These are phyloP conservation scores for Millerozyma acaciae DNA, from an alignment of 805 yeast species.

Conservation along the genomic window DNA sequence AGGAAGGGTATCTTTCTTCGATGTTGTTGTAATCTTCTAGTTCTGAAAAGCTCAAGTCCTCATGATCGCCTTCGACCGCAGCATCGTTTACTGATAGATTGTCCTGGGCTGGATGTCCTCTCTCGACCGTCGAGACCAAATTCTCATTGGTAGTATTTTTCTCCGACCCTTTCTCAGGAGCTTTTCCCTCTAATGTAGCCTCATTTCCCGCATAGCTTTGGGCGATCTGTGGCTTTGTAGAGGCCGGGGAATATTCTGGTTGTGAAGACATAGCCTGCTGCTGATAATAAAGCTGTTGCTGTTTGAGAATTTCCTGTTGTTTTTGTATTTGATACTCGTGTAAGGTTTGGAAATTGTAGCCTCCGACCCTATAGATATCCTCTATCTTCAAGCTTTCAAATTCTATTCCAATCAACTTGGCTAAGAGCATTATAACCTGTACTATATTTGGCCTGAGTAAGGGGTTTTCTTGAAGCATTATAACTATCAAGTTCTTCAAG, in stretches of 20 bases:
- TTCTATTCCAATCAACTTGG: conserved; percentile 44
- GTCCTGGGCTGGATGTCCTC: no score
- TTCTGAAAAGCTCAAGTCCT: conserved; percentile 25
- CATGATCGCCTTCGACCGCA: conserved; percentile 7
- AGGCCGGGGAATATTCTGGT: no score
- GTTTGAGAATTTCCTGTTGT: conserved; percentile 30
- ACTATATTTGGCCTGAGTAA: conserved; percentile 78
- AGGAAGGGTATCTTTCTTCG: conserved; percentile 50
- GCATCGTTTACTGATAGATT: conserved; percentile 4
- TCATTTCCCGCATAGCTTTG: conserved; percentile 2
- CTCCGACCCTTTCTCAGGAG: no score
- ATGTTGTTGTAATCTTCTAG: conserved; percentile 41
- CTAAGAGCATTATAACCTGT: conserved; percentile 68
- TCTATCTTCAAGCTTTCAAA: conserved; percentile 26
- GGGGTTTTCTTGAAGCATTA: conserved; percentile 82
- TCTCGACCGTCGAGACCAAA: no score
- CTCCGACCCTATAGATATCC: conserved; percentile 50
- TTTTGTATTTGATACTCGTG: conserved; percentile 44
- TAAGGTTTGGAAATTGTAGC: conserved; percentile 54
- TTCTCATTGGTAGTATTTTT: no score
- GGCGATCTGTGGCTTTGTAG: no score
- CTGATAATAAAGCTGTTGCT: conserved; percentile 39
- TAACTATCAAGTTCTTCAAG: conserved; percentile 68
- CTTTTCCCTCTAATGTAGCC: conserved; percentile 7
- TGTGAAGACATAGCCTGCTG: conserved; percentile 31